Base-by-base conservation (phyloP, 2,329 filamentous ascomycete species). In the Neofusicoccum ribis region DNA sequence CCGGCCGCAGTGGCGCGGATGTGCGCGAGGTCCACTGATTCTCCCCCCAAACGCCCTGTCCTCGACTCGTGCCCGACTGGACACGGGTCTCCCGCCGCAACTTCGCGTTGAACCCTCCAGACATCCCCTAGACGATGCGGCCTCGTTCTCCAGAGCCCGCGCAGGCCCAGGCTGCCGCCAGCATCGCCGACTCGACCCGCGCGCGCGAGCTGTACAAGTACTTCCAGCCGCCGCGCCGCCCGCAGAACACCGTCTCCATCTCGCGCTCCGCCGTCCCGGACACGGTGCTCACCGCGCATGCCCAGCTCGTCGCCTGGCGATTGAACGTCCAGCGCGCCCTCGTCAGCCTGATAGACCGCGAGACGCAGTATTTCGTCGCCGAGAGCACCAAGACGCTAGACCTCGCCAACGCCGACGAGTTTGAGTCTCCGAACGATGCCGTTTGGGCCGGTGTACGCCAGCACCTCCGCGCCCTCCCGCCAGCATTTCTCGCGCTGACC, bases 301-400 rank as follows among this genome's bases (percentile, higher is more conserved):
- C 72, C 8, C 76, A 80, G 63, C 71, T 80, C 6, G 73, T 73
- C 3, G 73, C 76, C 60, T 73, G 76, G 65, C 72, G 78, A 9
- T 69, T 80, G 6, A 68, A 75, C 37, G 72, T 72, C 3, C 71
- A 74, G 27, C 72, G 78, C 11, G 73, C 72, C 31, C 73, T 80
- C 68, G 71, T 80, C 62, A 81, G 78, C 66, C 74, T 85, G 11
- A 80, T 85, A 63, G 83, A 84, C 67, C 76, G 78, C 23, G 76
- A 81, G 8, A 77, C 73, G 23, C 82, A 84, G 67, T 84, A 82
- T 65, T 80, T 84, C 34, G 71, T 85, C 15, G 81, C 82, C n/a
- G 83, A 85, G 69, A 79, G 81, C 15, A 83, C 82, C 3, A 77
- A 75, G 65, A 78, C 77, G 0, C 69, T 79, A 6, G 74, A 74